Conservation (phyloP, 495 filamentous ascomycete species). For the Xylaria palmicola region DNA sequence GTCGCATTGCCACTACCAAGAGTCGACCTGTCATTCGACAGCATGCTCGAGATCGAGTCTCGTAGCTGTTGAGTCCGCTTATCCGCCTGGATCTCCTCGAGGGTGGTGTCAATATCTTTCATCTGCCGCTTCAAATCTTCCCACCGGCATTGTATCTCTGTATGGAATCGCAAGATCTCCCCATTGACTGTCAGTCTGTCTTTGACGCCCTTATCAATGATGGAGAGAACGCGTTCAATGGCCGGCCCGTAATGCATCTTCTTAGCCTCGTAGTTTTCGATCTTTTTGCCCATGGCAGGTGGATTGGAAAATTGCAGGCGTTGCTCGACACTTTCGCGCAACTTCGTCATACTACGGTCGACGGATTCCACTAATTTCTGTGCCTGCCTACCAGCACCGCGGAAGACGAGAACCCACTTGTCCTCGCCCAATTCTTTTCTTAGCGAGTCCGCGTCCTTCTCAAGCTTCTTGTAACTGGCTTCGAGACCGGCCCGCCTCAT, state of each 20-base stretch:
- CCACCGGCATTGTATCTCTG: constrained; percentile 78
- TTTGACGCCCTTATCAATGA: constrained; percentile 89
- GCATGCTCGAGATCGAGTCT: constrained; percentile 89
- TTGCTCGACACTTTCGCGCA: constrained; percentile 76
- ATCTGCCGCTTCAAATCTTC: constrained; percentile 73
- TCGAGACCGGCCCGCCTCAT: constrained; percentile 68
- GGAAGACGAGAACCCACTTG: constrained; percentile 90
- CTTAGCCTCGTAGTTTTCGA: constrained; percentile 93
- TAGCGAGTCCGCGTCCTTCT: constrained; percentile 82
- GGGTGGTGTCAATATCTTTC: constrained; percentile 65
- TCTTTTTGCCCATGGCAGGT: constrained; percentile 66
- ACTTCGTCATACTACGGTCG: constrained; percentile 75
- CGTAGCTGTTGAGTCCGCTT: constrained; percentile 72
- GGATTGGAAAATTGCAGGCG: constrained; percentile 69
- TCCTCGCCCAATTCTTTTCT: constrained; percentile 90
- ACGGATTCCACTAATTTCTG: constrained; percentile 94
- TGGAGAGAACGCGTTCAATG: constrained; percentile 82
- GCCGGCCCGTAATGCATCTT: constrained; percentile 93
- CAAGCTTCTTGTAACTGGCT: constrained; percentile 74
- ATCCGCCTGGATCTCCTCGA: constrained; percentile 71
- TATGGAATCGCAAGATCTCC: constrained; percentile 80
- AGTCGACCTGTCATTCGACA: constrained; percentile 81
- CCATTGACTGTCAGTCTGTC: constrained; percentile 92
- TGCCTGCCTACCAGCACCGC: constrained; percentile 87
- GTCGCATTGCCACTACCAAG: constrained; percentile 72